Evolutionary conservation across 345 rosid species (phyloP), one percentile per base, ranked within the genome.

Genomic region (Aurinia saxatilis): DNA sequence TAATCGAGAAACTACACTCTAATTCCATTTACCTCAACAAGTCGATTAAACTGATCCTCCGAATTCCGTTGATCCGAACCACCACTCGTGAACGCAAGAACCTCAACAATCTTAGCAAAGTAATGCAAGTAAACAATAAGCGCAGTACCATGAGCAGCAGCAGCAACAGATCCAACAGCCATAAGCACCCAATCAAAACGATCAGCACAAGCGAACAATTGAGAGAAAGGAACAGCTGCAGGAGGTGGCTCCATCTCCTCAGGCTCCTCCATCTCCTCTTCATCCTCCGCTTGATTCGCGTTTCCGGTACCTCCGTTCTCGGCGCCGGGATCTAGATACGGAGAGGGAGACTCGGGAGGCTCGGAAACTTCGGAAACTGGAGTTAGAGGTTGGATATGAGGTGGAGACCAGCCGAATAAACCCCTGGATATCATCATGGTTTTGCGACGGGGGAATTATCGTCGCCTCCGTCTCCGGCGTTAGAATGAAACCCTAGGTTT

Each of bases 271-370:
- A 82, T 78, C 44, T 95, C 99, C 42, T 88, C 97, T 40, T 83
- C 96, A 13, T 76, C 91, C 53, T 86, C 96, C 27, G 65, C 77
- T 75, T 77, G 88, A 19, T 82, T 77, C 38, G 79, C 80, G 11
- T 78, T 82, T 0, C 85, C 83, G 0, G 78, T 71, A 1, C 84
- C 85, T 1, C 84, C 84, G 18, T 82, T 78, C 75, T 95, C 99
- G 6, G 85, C 91, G 17, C 72, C 77, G 14, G 75, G 56, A 67
- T 93, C 97, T 11, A 86, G 60, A 74, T 93, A 93, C 6, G 99
- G 99, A 4, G 97, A 93, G 2, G 99, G 99, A 8, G 96, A 85
- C 80, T 93, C 99, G 59, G 99, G 99, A 29, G 99, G 97, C 84
- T 90, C 99, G 13, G 99, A 95, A 5, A 95, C 97, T 80, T 93